Evolutionary conservation across 805 yeast species (phyloP).

Genomic region (Tetrapisispora phaffii): DNA sequence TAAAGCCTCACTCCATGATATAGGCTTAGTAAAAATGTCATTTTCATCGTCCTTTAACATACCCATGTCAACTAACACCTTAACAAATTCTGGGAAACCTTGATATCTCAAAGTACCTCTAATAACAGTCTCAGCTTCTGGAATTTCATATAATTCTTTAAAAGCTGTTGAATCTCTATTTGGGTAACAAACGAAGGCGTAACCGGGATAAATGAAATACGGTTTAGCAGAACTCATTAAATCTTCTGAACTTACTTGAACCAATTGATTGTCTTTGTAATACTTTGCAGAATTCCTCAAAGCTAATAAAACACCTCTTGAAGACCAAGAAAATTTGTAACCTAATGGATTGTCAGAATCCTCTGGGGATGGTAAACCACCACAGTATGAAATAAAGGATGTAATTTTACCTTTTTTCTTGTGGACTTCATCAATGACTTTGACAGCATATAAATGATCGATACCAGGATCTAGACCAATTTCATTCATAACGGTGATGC

Average conservation of each 20-base stretch:
- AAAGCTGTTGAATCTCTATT: constrained; percentile 95
- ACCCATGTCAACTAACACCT: constrained; percentile 89
- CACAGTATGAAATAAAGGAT: constrained; percentile 93
- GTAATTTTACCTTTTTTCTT: constrained; percentile 81
- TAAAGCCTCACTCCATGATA: constrained; percentile 85
- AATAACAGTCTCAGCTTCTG: constrained; percentile 93
- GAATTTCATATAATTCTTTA: constrained; percentile 84
- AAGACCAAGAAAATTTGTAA: constrained; percentile 98
- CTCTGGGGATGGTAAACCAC: constrained; percentile 98
- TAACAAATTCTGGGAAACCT: constrained; percentile 97
- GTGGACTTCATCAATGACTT: constrained; percentile 96
- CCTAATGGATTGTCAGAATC: constrained; percentile 96
- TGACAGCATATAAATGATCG: constrained; percentile 96
- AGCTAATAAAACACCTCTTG: constrained; percentile 94
- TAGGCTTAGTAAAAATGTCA: constrained; percentile 45
- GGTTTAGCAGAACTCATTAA: constrained; percentile 93
- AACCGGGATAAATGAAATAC: constrained; percentile 92
- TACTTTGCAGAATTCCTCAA: constrained; percentile 87
- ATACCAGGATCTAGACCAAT: constrained; percentile 98
- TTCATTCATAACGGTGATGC: constrained; percentile 96
- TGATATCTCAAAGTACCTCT: constrained; percentile 97
- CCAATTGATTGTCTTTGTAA: constrained; percentile 79
- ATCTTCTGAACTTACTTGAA: constrained; percentile 72
- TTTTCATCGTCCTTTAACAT: constrained; percentile 71
- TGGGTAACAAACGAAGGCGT: constrained; percentile 89